phyloP scores from a whole-genome alignment of 352 stramenopile species.

The Globisporangium takayamanum region DNA sequence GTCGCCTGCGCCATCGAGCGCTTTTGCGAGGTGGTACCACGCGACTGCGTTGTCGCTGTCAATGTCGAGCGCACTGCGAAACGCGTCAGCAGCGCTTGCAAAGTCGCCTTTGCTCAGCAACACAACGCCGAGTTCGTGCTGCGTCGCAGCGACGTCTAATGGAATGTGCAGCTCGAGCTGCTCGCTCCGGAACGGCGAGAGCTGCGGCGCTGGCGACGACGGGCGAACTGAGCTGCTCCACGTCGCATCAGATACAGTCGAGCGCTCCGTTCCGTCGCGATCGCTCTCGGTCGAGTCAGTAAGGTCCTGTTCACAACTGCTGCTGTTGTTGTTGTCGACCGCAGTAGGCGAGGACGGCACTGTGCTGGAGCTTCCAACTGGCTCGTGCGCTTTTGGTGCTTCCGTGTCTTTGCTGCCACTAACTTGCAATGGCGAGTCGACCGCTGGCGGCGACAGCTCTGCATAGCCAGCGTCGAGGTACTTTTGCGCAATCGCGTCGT shows the following conservation, averaged over 20 bases:
- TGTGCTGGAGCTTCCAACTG: neutral
- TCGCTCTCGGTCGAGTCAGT: neutral
- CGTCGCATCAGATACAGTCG: conserved; percentile 1
- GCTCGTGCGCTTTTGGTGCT: neutral
- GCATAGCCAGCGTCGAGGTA: conserved; percentile 27
- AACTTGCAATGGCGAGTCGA: neutral
- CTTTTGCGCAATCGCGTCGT: conserved; percentile 25
- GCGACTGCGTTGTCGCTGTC: conserved; percentile 25
- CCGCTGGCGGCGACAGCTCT: neutral
- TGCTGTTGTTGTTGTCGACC: too few relatives aligned
- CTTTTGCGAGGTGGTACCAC: conserved; percentile 63
- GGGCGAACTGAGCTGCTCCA: neutral
- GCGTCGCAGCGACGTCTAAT: conserved; percentile 38
- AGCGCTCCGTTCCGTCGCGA: neutral
- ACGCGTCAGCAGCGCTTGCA: conserved; percentile 23
- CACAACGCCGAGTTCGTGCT: conserved; percentile 43
- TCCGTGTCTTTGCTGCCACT: neutral
- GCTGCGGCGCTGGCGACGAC: conserved; percentile 4
- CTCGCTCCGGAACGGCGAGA: conserved; percentile 13
- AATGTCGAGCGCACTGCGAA: conserved; percentile 38
- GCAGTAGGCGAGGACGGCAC: too few relatives aligned
- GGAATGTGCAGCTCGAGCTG: conserved; percentile 19
- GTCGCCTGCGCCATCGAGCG: conserved; percentile 42
- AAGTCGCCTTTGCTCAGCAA: conserved; percentile 44
- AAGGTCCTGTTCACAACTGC: neutral